Conservation (phyloP, 257 asterid genomes). For the Linderniella brevidens region DNA sequence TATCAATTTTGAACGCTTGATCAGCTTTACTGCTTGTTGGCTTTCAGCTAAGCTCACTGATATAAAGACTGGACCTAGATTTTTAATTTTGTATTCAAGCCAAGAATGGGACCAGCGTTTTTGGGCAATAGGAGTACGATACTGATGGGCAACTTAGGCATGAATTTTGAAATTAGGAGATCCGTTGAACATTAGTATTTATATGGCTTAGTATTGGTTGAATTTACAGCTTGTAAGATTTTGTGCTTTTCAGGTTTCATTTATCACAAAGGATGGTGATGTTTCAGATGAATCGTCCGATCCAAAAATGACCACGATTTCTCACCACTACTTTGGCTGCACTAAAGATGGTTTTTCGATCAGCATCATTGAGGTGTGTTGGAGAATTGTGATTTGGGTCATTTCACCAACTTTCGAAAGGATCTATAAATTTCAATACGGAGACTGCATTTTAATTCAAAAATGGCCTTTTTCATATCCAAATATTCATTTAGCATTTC, state of each 20-base stretch:
- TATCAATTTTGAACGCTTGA: too few species aligned
- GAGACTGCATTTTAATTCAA: not conserved
- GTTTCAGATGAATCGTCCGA: constrained; percentile 11
- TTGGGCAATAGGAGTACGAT: too few species aligned
- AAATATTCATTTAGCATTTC: constrained; percentile 8
- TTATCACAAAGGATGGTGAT: constrained; percentile 9
- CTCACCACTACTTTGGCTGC: constrained; percentile 42
- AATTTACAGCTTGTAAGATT: constrained; percentile 11
- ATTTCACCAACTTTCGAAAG: too few species aligned
- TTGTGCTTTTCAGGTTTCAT: constrained; percentile 16
- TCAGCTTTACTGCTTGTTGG: too few species aligned
- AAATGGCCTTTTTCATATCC: not conserved
- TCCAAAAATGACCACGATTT: constrained; percentile 37
- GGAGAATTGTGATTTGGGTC: constrained; percentile 2
- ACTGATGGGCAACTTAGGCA: too few species aligned
- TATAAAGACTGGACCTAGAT: too few species aligned
- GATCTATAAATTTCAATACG: not conserved
- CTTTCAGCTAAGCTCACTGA: too few species aligned
- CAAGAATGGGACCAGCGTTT: too few species aligned
- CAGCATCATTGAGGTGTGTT: constrained; percentile 44
- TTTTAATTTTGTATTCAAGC: too few species aligned
- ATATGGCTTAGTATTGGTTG: constrained; percentile 6
- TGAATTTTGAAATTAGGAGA: too few species aligned
- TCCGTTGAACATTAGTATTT: too few species aligned
- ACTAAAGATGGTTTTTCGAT: constrained; percentile 34